These are phyloP conservation scores for Nakaseomyces bracarensis DNA, from an alignment of 1,139 yeast genomes.

Conservation along the genomic window DNA sequence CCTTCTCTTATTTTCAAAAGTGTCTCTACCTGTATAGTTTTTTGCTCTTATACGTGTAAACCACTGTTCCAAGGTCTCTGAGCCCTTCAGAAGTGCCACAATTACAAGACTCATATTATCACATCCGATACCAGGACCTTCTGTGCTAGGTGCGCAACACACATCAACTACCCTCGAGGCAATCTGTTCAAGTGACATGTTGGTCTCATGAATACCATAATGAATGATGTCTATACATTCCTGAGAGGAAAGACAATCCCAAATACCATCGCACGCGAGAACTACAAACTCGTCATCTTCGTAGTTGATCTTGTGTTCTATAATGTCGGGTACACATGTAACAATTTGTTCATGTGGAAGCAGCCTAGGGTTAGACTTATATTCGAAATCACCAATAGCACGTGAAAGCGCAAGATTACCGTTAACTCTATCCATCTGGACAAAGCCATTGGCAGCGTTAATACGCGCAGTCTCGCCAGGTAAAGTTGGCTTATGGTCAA, in stretches of 20 bases:
- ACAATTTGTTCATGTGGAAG: conserved; percentile 96
- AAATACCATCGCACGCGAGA: conserved; percentile 96
- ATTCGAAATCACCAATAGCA: conserved; percentile 96
- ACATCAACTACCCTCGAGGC: conserved; percentile 89
- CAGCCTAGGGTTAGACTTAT: conserved; percentile 66
- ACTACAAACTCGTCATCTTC: conserved; percentile 78
- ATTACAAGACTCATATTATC: conserved; percentile 94
- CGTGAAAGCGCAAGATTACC: conserved; percentile 93
- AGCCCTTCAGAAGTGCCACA: conserved; percentile 71
- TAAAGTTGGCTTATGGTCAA: conserved; percentile 92
- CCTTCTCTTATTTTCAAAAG: conserved; percentile 37
- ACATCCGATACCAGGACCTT: conserved; percentile 94
- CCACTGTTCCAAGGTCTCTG: conserved; percentile 80
- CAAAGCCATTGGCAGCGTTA: conserved; percentile 93
- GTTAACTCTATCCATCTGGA: conserved; percentile 92
- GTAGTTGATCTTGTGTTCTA: conserved; percentile 60
- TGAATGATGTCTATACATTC: conserved; percentile 91
- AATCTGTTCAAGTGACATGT: conserved; percentile 53
- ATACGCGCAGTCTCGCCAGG: conserved; percentile 93
- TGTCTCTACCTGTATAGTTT: conserved; percentile 40
- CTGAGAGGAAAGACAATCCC: conserved; percentile 96
- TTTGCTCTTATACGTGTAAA: conserved; percentile 57
- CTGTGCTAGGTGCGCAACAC: conserved; percentile 90
- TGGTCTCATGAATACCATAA: conserved; percentile 71
- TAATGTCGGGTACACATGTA: conserved; percentile 86